Percentiles rank a stretch among this genome's conserved stretches.
Conservation (phyloP, 805 yeast species). For the Yarrowia hollandica region DNA sequence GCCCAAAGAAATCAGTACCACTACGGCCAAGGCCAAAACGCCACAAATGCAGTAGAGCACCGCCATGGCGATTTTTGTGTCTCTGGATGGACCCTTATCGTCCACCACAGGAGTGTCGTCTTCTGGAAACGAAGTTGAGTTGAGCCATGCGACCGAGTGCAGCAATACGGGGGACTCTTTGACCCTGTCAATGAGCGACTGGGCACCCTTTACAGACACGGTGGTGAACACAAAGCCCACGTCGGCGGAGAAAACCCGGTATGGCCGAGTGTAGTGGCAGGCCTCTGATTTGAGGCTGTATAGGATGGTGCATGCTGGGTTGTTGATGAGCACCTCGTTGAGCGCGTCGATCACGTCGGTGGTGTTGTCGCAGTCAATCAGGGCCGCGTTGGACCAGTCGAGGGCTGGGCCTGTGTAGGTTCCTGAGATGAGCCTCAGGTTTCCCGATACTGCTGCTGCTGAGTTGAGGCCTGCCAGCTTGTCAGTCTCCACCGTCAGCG, state of each 20-base stretch:
- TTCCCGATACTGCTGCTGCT: constrained; percentile 8
- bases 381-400: constrained; percentile 32
- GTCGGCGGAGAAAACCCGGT: constrained; percentile 31
- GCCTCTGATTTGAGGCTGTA: constrained; percentile 33
- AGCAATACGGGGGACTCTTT: constrained; percentile 12
- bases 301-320: constrained; percentile 34
- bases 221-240: constrained; percentile 37
- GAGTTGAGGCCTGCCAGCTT: constrained; percentile 23
- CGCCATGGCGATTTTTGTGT: constrained; percentile 39
- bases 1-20: constrained; percentile 40
- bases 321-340: constrained; percentile 30
- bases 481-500: constrained; percentile 25
- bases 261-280: constrained; percentile 34
- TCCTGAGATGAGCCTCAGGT: background rate
- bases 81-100: background rate
- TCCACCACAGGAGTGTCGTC: constrained; percentile 4
- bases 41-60: constrained; percentile 40
- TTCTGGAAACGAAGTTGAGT: background rate
- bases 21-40: constrained; percentile 37
- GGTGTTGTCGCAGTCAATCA: constrained; percentile 35
- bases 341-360: constrained; percentile 32
- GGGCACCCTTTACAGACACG: constrained; percentile 31
- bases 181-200: constrained; percentile 30
- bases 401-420: constrained; percentile 21
- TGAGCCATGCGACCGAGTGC: constrained; percentile 28